Percentiles rank a stretch among this genome's conserved stretches.
phyloP scores from a whole-genome alignment of 2,329 filamentous ascomycete genomes.

The Aspergillus viridinutans region DNA sequence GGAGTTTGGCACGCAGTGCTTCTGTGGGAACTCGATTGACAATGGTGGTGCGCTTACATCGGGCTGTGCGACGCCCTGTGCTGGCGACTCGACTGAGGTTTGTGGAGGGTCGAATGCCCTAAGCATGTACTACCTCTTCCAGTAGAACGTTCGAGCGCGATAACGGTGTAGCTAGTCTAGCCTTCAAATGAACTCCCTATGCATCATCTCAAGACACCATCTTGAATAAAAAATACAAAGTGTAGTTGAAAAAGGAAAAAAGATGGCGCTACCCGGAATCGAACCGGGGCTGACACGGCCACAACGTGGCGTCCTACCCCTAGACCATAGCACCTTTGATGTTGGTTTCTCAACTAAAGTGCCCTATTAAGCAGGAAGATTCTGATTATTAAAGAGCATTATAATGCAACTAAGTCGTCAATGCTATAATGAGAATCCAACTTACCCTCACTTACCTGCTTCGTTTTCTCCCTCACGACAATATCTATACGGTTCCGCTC shows the following conservation, averaged over 20 bases:
- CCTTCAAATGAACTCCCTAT: no score
- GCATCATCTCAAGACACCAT: no score
- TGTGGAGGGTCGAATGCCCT: slow-evolving; percentile 29
- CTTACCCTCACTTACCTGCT: no score
- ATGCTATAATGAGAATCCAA: no score
- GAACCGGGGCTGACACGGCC: slow-evolving; percentile 27
- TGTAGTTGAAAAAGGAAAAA: background rate
- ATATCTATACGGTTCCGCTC: no score
- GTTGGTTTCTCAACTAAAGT: accelerated
- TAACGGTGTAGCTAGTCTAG: background rate
- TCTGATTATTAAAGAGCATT: no score
- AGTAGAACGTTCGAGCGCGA: background rate
- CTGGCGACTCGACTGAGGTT: slow-evolving; percentile 31
- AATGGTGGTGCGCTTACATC: slow-evolving; percentile 19
- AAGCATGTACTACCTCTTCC: slow-evolving; percentile 14
- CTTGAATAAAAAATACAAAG: no score
- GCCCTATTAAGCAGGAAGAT: no score
- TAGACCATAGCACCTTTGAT: slow-evolving; percentile 18
- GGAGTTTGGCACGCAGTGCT: slow-evolving; percentile 28
- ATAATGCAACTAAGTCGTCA: no score
- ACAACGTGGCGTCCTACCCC: slow-evolving; percentile 28
- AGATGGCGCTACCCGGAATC: slow-evolving; percentile 23
- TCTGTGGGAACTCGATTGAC: slow-evolving; percentile 27
- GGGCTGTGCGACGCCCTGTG: slow-evolving; percentile 50
- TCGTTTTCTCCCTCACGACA: no score